Evolutionary conservation across 2,329 filamentous ascomycete genomes (phyloP).

Genomic region (Colletotrichum horii): DNA sequence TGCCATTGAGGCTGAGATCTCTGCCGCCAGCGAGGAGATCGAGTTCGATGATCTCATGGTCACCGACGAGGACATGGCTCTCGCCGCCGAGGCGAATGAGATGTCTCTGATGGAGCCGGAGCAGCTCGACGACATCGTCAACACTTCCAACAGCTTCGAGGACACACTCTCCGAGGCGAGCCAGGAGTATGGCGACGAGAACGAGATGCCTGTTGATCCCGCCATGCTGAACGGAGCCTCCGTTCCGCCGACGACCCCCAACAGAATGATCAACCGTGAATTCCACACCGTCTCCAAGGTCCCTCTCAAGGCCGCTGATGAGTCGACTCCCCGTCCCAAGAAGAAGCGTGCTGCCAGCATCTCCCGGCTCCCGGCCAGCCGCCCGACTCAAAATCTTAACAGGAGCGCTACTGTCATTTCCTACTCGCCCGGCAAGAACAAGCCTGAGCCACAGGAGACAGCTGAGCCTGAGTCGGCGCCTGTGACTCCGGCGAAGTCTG

Average conservation of each 20-base stretch:
- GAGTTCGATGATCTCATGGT: conserved; percentile 51
- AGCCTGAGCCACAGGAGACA: conserved; percentile 26
- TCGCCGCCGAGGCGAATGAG: conserved; percentile 64
- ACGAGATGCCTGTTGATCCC: conserved; percentile 62
- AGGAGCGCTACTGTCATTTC: conserved; percentile 60
- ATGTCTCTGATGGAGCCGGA: conserved; percentile 60
- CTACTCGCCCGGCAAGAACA: conserved; percentile 56
- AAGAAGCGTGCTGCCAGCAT: conserved; percentile 58
- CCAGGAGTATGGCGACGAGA: conserved; percentile 72
- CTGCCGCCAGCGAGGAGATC: conserved; percentile 28
- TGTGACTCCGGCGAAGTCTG: conserved; percentile 52
- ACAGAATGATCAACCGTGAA: conserved; percentile 55
- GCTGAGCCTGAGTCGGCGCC: conserved; percentile 37
- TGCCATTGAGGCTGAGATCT: conserved; percentile 39
- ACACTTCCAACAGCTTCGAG: conserved; percentile 38
- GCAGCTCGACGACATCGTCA: conserved; percentile 39
- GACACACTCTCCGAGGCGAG: conserved; percentile 64
- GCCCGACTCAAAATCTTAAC: conserved; percentile 43
- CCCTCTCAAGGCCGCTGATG: conserved; percentile 71
- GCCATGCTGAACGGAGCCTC: conserved; percentile 35
- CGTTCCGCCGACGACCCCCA: conserved; percentile 59
- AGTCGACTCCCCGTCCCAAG: conserved; percentile 54
- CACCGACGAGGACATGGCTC: conserved; percentile 61
- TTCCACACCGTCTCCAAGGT: conserved; percentile 80
- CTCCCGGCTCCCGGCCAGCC: conserved; percentile 49